These are phyloP conservation scores for Begonia masoniana DNA, from an alignment of 306 rosid species.

Conservation along the genomic window DNA sequence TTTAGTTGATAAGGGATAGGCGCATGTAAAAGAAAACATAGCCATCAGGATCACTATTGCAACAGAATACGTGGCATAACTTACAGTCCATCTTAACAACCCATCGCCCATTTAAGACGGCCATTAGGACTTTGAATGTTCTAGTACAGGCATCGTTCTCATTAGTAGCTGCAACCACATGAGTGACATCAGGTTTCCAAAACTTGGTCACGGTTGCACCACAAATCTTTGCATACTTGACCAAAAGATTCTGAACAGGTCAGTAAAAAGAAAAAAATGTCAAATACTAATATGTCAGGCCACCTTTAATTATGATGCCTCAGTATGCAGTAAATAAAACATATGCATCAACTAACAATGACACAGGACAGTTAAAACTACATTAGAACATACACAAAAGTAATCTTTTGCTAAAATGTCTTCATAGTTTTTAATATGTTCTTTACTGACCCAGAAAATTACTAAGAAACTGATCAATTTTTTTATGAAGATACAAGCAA, in stretches of 20 bases:
- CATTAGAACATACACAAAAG: too few species aligned
- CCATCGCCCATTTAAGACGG: slow-evolving; percentile 74
- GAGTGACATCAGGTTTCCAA: slow-evolving; percentile 75
- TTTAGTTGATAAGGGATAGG: too few species aligned
- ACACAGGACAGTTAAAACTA: too few species aligned
- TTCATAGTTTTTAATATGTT: too few species aligned
- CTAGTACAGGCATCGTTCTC: slow-evolving; percentile 73
- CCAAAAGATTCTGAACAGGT: slow-evolving; percentile 35
- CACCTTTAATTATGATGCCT: background rate
- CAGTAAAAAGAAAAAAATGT: background rate
- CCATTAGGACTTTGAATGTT: slow-evolving; percentile 77
- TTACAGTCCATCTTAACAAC: slow-evolving; percentile 72
- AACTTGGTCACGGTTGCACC: slow-evolving; percentile 57
- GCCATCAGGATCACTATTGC: background rate
- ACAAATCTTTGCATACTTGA: slow-evolving; percentile 37
- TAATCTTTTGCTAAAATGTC: too few species aligned
- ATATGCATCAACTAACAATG: too few species aligned
- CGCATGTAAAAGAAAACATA: background rate
- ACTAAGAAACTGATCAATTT: too few species aligned
- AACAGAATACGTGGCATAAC: slow-evolving; percentile 9
- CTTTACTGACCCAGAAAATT: too few species aligned
- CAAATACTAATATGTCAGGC: background rate
- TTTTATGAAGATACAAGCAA: too few species aligned
- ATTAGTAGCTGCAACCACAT: slow-evolving; percentile 71
- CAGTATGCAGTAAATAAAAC: too few species aligned